phyloP scores from a whole-genome alignment of 2,329 filamentous ascomycete genomes.

The Penicillium sp. region DNA sequence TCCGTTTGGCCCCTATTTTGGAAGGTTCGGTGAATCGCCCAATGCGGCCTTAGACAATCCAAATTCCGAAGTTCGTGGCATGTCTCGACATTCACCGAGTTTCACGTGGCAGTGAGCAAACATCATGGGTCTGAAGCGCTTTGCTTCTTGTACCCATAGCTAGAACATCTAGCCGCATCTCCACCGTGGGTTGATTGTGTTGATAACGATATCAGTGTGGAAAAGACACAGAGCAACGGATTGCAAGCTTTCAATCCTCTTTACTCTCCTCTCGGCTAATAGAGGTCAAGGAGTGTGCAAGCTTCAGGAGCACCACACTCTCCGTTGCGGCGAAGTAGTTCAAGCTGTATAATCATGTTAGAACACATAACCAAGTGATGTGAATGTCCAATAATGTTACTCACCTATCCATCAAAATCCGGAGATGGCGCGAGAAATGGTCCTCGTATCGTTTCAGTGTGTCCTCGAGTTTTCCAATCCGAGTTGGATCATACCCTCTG shows the following conservation, averaged over 20 bases:
- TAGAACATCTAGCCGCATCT: not conserved
- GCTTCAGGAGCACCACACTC: slow-evolving; percentile 85
- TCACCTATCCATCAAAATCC: slow-evolving; percentile 83
- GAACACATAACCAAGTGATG: not conserved
- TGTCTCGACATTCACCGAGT: not conserved
- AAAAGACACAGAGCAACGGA: not conserved
- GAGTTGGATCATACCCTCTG: slow-evolving; percentile 55
- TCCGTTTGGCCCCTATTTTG: not conserved
- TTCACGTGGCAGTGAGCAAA: not conserved
- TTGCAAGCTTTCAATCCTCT: not conserved
- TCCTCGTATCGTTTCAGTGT: slow-evolving; percentile 88
- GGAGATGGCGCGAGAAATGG: slow-evolving; percentile 87
- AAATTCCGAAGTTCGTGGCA: not conserved
- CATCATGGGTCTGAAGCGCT: not conserved
- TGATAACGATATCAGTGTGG: slow-evolving; percentile 1
- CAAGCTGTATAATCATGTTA: slow-evolving; percentile 42
- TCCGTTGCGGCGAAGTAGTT: slow-evolving; percentile 98
- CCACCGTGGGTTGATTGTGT: not conserved
- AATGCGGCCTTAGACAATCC: not conserved
- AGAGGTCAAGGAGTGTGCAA: slow-evolving; percentile 50
- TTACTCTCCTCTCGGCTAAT: slow-evolving; percentile 43
- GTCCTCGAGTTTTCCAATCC: slow-evolving; percentile 76
- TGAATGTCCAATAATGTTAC: not conserved
- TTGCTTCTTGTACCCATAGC: not conserved
- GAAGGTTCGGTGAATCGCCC: not conserved